A percentile compares a stretch with the other conserved stretches of the same genome.
phyloP scores from a whole-genome alignment of 129 eudicot genomes.

The Solidago caesia region DNA sequence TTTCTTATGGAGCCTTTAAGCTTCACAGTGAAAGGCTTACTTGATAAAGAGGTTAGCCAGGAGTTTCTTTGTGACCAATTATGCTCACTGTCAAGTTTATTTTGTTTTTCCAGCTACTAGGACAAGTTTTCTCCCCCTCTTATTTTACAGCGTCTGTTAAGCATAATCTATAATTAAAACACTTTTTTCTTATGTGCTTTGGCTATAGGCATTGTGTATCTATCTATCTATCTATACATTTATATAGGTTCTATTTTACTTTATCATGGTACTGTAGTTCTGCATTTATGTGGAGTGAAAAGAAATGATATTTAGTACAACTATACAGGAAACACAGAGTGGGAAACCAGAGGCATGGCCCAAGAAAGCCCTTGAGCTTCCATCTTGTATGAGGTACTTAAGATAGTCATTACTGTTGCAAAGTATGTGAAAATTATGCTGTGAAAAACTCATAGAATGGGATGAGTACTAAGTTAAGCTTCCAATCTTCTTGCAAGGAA shows the following conservation, averaged over 20 bases:
- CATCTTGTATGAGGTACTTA: constrained; percentile 53
- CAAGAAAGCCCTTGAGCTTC: constrained; percentile 55
- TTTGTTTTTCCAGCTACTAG: background rate
- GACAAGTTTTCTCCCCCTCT: background rate
- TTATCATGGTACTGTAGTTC: background rate
- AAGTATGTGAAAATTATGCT: background rate
- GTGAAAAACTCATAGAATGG: constrained; percentile 2
- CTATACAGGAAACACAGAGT: constrained; percentile 34
- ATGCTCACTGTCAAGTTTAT: constrained; percentile 6
- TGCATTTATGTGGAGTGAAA: background rate
- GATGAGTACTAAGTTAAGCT: constrained; percentile 23
- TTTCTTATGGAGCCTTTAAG: constrained; percentile 68
- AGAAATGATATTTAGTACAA: constrained; percentile 3
- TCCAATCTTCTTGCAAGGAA: constrained; percentile 34
- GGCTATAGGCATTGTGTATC: background rate
- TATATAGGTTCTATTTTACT: background rate
- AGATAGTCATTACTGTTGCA: constrained; percentile 6
- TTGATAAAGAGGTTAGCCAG: constrained; percentile 41
- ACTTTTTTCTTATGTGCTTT: background rate
- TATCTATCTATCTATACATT: too few species aligned
- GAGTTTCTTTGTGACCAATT: constrained; percentile 17
- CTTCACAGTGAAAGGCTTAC: constrained; percentile 46
- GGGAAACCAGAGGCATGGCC: constrained; percentile 38
- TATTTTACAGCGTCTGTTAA: background rate
- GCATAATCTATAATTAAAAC: background rate